Evolutionary conservation across 163 green algal species (phyloP), one percentile per base, ranked within the genome.

Genomic region (Chlorella variabilis): DNA sequence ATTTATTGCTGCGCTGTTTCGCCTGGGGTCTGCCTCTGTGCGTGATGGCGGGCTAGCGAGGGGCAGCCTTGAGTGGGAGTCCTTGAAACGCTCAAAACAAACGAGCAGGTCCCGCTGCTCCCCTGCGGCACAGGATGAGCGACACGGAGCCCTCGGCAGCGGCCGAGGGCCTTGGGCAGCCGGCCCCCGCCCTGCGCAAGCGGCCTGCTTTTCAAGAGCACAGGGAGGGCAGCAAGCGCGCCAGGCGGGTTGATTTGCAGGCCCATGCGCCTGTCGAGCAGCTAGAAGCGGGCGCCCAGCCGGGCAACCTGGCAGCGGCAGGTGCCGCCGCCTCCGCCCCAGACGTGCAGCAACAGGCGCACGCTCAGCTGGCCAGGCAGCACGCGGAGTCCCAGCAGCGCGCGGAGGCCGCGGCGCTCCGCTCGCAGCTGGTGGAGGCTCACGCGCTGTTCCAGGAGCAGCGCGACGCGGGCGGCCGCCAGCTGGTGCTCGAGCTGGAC

Each of bases 401-500:
- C 6, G 39, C 21, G 23, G 66, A 21, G 8, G 48, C 69, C 3
- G 45, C 42, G 33, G 71, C 71, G 9, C 51, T 54, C 51, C 27
- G n/a, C 0, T 3, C 56, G 33, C 71, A 80, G 48, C 84, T 90
- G 61, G 48, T 45, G 15, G 63, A 75, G 2, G 78, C 81, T 3
- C 78, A 77, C 33, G 56, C 71, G 34, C 63, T 73, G 29, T 88
- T 89, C 56, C 56, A 78, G 39, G 36, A 33, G n/a, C 33, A 75
- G 36, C 77, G 59, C 18, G 54, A 15, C 25, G 54, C 58, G 56
- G 39, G 9, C 4, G 4, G 42, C 8, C 86, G 45, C 39, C 82
- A 87, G 67, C 74, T 90, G 61, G 86, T 81, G 27, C 83, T 86
- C 38, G 87, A 91, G 73, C 62, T 81, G 17, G 41, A 70, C 31